A percentile compares a stretch with the other conserved stretches of the same genome.
Evolutionary conservation across 2,329 filamentous ascomycete genomes (phyloP).

Genomic region (Colletotrichum tofieldiae): DNA sequence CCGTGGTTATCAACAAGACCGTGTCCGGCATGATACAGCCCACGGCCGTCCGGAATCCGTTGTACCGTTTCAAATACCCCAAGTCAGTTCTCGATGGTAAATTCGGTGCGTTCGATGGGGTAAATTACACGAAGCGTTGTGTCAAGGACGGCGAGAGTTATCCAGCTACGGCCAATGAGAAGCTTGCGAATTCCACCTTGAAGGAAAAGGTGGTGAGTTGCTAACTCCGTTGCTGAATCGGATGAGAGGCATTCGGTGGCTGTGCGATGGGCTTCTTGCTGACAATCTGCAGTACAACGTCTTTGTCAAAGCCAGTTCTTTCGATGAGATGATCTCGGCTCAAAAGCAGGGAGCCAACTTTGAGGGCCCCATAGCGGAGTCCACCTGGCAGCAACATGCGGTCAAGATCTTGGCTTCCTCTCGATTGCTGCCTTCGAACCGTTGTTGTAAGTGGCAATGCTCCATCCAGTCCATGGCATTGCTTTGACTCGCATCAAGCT

Average conservation of each 20-base stretch:
- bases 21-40: conserved; percentile 48
- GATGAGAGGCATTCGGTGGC: not conserved
- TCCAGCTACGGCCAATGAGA: conserved; percentile 55
- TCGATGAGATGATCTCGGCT: conserved; percentile 59
- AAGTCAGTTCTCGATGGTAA: conserved; percentile 53
- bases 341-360: conserved; percentile 57
- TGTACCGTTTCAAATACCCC: conserved; percentile 68
- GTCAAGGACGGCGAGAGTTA: conserved; percentile 51
- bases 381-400: conserved; percentile 57
- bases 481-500: conserved; percentile 49
- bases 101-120: conserved; percentile 53
- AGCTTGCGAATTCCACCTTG: conserved; percentile 53
- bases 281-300: conserved; percentile 57
- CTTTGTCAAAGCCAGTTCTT: conserved; percentile 56
- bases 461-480: not conserved
- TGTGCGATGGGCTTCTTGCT: not conserved
- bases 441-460: conserved; percentile 58
- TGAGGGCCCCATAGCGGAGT: conserved; percentile 62
- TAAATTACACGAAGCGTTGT: conserved; percentile 36
- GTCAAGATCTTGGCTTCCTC: conserved; percentile 54
- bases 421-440: conserved; percentile 63
- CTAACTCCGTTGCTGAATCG: not conserved
- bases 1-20: conserved; percentile 59
- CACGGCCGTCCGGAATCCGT: conserved; percentile 64
- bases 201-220: conserved; percentile 59